These are phyloP conservation scores for Pythium rhizo-oryzae DNA, from an alignment of 352 stramenopile genomes.

Conservation along the genomic window DNA sequence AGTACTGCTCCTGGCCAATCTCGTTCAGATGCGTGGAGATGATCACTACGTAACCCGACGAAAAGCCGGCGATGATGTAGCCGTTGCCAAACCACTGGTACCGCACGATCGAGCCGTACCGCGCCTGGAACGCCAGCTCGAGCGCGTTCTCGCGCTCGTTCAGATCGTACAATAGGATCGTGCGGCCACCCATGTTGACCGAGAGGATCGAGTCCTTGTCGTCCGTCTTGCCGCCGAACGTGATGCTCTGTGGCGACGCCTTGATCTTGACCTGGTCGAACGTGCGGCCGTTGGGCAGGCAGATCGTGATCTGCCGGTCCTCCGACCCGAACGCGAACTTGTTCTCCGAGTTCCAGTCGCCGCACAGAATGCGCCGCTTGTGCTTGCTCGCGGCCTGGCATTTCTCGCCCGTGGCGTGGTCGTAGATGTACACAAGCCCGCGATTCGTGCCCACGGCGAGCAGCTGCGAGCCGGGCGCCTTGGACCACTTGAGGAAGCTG, in stretches of 20 bases:
- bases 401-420: constrained; percentile 56
- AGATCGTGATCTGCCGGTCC: constrained; percentile 81
- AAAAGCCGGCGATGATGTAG: constrained; percentile 92
- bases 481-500: constrained; percentile 83
- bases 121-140: constrained; percentile 91
- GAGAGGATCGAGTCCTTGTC: constrained; percentile 79
- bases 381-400: constrained; percentile 69
- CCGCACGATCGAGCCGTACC: constrained; percentile 89
- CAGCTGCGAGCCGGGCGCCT: constrained; percentile 58
- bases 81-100: constrained; percentile 92
- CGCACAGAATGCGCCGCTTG: constrained; percentile 78
- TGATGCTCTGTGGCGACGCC: constrained; percentile 65
- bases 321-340: constrained; percentile 85
- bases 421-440: constrained; percentile 81
- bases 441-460: constrained; percentile 74
- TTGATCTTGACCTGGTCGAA: constrained; percentile 85
- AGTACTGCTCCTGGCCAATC: constrained; percentile 89
- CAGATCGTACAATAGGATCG: constrained; percentile 88
- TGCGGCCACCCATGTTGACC: constrained; percentile 92
- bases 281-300: constrained; percentile 54
- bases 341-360: constrained; percentile 80
- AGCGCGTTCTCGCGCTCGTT: constrained; percentile 89
- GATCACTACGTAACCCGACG: constrained; percentile 89
- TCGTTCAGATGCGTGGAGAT: constrained; percentile 91
- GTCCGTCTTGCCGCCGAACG: constrained; percentile 74